phyloP scores from a whole-genome alignment of 1,284 basidiomycete species.

The Omphalotus olearius region DNA sequence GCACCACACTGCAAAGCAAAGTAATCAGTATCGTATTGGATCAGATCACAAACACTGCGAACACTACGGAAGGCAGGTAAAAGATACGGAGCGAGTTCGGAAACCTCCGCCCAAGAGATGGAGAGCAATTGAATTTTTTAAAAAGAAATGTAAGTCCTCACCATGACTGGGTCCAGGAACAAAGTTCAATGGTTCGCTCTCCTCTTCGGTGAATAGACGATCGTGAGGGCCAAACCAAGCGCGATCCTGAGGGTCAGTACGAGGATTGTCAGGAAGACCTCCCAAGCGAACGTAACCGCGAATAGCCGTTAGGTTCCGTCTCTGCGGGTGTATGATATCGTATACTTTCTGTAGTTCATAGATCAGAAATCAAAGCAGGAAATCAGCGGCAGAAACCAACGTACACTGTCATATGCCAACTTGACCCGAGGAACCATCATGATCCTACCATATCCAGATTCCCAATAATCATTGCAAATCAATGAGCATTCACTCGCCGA shows the following conservation, averaged over 20 bases:
- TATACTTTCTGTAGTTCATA: conserved; percentile 69
- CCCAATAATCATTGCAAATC: conserved; percentile 95
- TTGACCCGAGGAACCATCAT: conserved; percentile 96
- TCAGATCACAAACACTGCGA: background rate
- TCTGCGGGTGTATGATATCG: conserved; percentile 86
- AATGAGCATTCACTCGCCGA: conserved; percentile 91
- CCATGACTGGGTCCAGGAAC: conserved; percentile 81
- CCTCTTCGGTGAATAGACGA: conserved; percentile 84
- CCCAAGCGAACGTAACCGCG: conserved; percentile 87
- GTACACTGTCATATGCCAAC: conserved; percentile 85
- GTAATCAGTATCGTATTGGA: background rate
- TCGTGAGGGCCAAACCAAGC: conserved; percentile 63
- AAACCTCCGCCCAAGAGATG: background rate
- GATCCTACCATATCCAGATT: conserved; percentile 88
- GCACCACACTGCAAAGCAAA: conserved; percentile 75
- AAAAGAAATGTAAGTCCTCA: conserved; percentile 41
- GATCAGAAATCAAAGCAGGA: background rate
- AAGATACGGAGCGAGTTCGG: background rate
- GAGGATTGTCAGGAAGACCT: conserved; percentile 89
- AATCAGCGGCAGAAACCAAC: conserved; percentile 21
- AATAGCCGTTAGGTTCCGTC: conserved; percentile 90
- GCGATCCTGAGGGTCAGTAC: conserved; percentile 91
- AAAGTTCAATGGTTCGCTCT: conserved; percentile 74
- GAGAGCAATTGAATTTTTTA: background rate
- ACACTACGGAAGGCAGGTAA: background rate